Evolutionary conservation across 176 grass and related monocot species (phyloP).

Genomic region (Eleusine coracana): DNA sequence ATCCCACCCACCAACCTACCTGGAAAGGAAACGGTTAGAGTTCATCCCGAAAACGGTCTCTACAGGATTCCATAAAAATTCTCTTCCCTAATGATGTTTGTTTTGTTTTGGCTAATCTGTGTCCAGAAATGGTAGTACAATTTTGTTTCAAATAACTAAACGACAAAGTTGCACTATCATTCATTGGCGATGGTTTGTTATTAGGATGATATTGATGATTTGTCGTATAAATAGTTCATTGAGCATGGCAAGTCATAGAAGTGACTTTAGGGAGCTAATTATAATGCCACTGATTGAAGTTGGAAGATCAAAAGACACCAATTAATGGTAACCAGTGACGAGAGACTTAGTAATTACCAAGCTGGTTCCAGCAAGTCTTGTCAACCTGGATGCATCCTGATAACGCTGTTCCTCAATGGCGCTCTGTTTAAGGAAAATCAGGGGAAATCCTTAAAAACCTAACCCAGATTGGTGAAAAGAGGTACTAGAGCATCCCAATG

Average conservation of each 20-base stretch:
- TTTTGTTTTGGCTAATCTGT: neutral
- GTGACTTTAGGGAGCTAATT: neutral
- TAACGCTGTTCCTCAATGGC: constrained; percentile 86
- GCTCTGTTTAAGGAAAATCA: constrained; percentile 38
- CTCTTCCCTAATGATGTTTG: neutral
- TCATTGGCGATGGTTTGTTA: neutral
- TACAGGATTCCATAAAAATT: constrained; percentile 16
- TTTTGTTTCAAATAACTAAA: neutral
- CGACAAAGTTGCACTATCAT: neutral
- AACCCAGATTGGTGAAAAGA: neutral
- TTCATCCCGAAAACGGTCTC: neutral
- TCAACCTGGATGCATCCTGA: constrained; percentile 84
- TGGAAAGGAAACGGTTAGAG: constrained; percentile 48
- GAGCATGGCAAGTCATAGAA: neutral
- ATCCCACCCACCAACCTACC: constrained; percentile 97
- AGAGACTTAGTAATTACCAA: constrained; percentile 57
- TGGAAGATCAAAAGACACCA: neutral
- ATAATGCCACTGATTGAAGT: neutral
- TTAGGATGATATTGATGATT: neutral
- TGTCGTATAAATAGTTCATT: neutral
- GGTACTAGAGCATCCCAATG: neutral
- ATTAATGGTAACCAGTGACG: neutral
- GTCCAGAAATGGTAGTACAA: neutral
- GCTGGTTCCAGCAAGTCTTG: constrained; percentile 70
- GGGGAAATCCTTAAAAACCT: neutral